phyloP scores from a whole-genome alignment of 2,329 filamentous ascomycete genomes.

The Chrysosporium queenslandicum region DNA sequence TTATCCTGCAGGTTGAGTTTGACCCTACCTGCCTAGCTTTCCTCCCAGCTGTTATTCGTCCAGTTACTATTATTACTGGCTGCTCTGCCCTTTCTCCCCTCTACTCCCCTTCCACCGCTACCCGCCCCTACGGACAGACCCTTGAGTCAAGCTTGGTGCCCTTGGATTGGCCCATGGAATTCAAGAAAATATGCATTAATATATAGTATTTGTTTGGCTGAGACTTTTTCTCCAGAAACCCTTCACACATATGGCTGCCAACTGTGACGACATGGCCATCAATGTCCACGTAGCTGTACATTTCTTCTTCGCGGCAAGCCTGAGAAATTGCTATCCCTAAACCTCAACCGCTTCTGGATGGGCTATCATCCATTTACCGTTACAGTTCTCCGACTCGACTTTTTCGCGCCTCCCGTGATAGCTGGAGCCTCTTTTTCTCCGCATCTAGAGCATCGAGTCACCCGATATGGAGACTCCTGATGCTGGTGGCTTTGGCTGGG shows the following conservation, averaged over 20 bases:
- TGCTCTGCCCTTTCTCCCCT: background rate
- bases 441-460: background rate
- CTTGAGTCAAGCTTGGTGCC: background rate
- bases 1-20: constrained; percentile 7
- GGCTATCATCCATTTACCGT: background rate
- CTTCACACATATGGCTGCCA: background rate
- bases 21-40: background rate
- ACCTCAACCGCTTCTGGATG: background rate
- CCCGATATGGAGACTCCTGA: background rate
- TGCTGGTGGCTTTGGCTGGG: background rate
- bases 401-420: background rate
- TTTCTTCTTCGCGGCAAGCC: background rate
- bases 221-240: background rate
- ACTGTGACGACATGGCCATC: constrained; percentile 7
- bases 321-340: background rate
- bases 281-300: background rate
- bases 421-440: background rate
- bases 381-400: background rate
- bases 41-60: background rate
- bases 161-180: background rate
- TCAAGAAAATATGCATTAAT: background rate
- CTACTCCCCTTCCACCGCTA: background rate
- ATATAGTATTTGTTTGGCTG: background rate
- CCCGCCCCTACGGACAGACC: background rate
- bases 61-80: background rate